Conservation (phyloP, 2,329 filamentous ascomycete genomes). For the Cercospora sp. region DNA sequence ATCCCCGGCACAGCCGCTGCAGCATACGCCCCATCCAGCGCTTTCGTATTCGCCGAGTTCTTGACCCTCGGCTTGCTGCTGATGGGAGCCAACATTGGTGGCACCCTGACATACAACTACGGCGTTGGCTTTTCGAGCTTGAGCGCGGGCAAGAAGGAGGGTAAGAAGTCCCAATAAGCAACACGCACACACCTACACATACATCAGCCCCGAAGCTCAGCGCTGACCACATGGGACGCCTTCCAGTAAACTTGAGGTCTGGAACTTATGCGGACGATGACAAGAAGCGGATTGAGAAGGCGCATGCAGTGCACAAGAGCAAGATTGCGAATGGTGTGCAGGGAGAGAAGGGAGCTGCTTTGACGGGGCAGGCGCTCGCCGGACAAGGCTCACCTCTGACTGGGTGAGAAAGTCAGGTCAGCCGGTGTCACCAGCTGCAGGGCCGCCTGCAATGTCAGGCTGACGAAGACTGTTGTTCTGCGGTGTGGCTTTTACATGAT, state of each 20-base stretch:
- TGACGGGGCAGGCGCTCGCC: slow-evolving; percentile 13
- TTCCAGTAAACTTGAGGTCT: slow-evolving; percentile 20
- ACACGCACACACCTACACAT: not conserved
- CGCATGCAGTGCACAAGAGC: slow-evolving; percentile 9
- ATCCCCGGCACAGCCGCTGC: slow-evolving; percentile 29
- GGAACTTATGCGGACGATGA: slow-evolving; percentile 21
- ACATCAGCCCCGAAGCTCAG: not conserved
- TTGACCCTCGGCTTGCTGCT: slow-evolving; percentile 40
- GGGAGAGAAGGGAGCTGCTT: slow-evolving; percentile 7
- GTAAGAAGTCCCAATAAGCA: slow-evolving; percentile 17
- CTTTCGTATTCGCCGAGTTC: slow-evolving; percentile 43
- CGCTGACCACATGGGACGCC: slow-evolving; percentile 1
- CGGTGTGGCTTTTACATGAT: not conserved
- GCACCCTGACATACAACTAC: slow-evolving; percentile 48
- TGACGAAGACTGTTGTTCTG: not conserved
- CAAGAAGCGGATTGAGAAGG: slow-evolving; percentile 20
- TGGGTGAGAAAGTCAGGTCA: not conserved
- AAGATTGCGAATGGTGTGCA: slow-evolving; percentile 13
- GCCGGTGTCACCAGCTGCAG: not conserved
- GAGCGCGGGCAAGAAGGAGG: slow-evolving; percentile 33
- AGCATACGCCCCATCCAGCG: slow-evolving; percentile 41
- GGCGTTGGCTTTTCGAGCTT: slow-evolving; percentile 47
- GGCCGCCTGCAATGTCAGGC: not conserved
- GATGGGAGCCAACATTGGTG: slow-evolving; percentile 48
- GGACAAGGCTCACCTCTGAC: slow-evolving; percentile 4